phyloP scores from a whole-genome alignment of 805 yeast species.

The Wickerhamiella domercqiae region DNA sequence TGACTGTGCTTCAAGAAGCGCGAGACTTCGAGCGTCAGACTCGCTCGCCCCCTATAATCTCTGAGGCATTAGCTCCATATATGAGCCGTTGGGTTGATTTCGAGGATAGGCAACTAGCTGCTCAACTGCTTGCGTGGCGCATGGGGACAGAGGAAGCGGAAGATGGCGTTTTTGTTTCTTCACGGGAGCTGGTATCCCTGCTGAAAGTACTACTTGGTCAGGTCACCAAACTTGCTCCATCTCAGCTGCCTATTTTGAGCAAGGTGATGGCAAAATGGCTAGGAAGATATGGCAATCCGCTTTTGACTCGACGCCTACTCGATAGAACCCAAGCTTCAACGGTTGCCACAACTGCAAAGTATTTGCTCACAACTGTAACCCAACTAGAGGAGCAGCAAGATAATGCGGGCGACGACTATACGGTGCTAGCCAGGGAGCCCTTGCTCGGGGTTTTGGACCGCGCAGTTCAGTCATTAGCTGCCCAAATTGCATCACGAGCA shows the following conservation, averaged over 20 bases:
- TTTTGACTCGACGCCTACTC: slow-evolving; percentile 33
- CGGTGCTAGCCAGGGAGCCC: slow-evolving; percentile 36
- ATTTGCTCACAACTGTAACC: slow-evolving; percentile 58
- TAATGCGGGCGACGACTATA: slow-evolving; percentile 24
- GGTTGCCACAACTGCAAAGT: slow-evolving; percentile 78
- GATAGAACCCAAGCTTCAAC: slow-evolving; percentile 53
- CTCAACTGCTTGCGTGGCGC: slow-evolving; percentile 36
- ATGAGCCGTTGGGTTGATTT: slow-evolving; percentile 72
- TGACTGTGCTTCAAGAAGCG: slow-evolving; percentile 58
- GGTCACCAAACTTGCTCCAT: slow-evolving; percentile 40
- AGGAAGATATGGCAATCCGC: slow-evolving; percentile 39
- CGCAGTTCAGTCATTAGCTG: slow-evolving; percentile 41
- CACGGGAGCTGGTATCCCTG: slow-evolving; percentile 70
- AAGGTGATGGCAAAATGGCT: slow-evolving; percentile 53
- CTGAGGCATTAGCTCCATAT: slow-evolving; percentile 70
- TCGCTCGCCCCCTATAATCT: slow-evolving; percentile 32
- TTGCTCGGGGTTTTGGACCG: slow-evolving; percentile 44
- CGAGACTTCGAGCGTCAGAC: slow-evolving; percentile 64
- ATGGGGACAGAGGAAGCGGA: slow-evolving; percentile 28
- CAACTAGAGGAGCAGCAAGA: slow-evolving; percentile 36
- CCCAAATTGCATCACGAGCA: slow-evolving; percentile 45
- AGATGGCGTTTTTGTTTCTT: slow-evolving; percentile 57
- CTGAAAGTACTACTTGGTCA: slow-evolving; percentile 63
- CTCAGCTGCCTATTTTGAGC: slow-evolving; percentile 30
- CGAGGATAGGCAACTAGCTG: slow-evolving; percentile 50